Conservation (phyloP, 257 asterid species). For the Ajuga chamaepitys region DNA sequence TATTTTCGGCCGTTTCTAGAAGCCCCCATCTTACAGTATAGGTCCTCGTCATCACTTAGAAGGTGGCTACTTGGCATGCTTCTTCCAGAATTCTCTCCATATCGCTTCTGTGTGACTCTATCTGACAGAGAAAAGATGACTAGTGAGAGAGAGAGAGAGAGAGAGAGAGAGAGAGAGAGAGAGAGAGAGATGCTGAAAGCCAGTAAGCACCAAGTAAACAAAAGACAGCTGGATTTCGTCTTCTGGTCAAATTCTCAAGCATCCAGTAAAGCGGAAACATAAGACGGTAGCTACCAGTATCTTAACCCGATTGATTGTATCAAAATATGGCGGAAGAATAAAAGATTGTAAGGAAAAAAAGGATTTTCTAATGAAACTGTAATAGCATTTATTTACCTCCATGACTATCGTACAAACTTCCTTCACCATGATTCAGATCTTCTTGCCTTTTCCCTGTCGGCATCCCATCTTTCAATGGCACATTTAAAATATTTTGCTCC, state of each 20-base stretch:
- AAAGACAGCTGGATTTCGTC: neutral
- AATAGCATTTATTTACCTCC: conserved; percentile 33
- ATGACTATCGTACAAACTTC: conserved; percentile 9
- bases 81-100: conserved; percentile 26
- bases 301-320: neutral
- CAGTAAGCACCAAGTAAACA: neutral
- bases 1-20: conserved; percentile 56
- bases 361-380: neutral
- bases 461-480: conserved; percentile 25
- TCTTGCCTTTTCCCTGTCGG: conserved; percentile 24
- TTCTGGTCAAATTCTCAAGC: neutral
- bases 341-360: neutral
- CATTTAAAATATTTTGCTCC: conserved; percentile 28
- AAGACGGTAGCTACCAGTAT: neutral
- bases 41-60: conserved; percentile 66
- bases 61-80: conserved; percentile 30
- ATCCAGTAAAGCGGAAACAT: neutral
- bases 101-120: conserved; percentile 31
- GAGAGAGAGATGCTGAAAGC: neutral
- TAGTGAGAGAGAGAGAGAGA: too few species aligned
- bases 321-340: neutral
- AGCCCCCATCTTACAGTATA: conserved; percentile 49
- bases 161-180: too few species aligned
- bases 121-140: conserved; percentile 28
- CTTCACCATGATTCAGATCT: conserved; percentile 21